A percentile compares a stretch with the other conserved stretches of the same genome.
Conservation (phyloP, 1,139 yeast species). For the Candida dubliniensis region DNA sequence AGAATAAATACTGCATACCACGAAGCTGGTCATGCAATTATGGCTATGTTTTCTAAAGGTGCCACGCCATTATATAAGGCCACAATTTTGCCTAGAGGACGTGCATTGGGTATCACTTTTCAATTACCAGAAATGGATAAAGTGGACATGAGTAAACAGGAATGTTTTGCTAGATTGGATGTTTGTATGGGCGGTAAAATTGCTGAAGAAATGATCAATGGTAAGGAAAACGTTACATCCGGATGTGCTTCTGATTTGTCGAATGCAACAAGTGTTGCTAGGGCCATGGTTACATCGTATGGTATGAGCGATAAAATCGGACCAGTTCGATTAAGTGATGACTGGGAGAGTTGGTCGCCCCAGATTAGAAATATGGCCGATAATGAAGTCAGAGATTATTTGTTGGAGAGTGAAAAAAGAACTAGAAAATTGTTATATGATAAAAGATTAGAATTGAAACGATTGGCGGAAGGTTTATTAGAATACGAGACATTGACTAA, state of each 20-base stretch:
- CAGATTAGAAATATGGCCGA: constrained; percentile 87
- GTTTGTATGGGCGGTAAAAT: constrained; percentile 99
- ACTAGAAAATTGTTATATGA: constrained; percentile 67
- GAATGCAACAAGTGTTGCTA: constrained; percentile 87
- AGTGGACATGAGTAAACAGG: constrained; percentile 86
- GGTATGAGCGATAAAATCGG: constrained; percentile 97
- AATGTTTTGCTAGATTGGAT: constrained; percentile 87
- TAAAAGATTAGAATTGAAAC: constrained; percentile 67
- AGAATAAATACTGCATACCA: constrained; percentile 94
- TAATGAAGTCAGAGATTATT: constrained; percentile 76
- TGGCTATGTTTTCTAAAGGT: constrained; percentile 94
- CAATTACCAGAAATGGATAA: constrained; percentile 98
- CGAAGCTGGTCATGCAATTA: constrained; percentile 98
- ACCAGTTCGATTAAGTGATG: constrained; percentile 82
- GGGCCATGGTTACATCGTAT: constrained; percentile 94
- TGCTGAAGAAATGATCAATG: constrained; percentile 92
- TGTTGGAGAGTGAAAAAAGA: constrained; percentile 75
- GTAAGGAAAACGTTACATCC: constrained; percentile 87
- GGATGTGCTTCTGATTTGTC: constrained; percentile 92
- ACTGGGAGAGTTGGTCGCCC: constrained; percentile 95
- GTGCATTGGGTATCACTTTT: constrained; percentile 94
- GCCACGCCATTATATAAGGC: constrained; percentile 97
- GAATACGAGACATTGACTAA: constrained; percentile 94
- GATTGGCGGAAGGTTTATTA: constrained; percentile 89
- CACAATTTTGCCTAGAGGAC: constrained; percentile 93